Evolutionary conservation across 441 rosid species (phyloP).

Genomic region (Pelargonium fulgidum): DNA sequence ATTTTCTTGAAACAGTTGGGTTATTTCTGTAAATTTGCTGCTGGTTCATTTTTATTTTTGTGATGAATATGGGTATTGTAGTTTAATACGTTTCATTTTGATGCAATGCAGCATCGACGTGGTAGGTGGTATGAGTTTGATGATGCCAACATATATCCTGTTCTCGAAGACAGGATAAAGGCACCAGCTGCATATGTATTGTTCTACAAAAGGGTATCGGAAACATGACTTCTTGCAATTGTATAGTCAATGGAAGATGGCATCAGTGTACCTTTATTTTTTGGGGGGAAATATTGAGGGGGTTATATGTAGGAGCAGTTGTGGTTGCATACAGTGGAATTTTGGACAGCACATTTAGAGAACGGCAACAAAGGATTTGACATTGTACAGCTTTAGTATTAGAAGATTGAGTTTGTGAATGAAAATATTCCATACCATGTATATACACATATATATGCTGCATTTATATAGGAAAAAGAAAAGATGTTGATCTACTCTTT

Average conservation of each 20-base stretch:
- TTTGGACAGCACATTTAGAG: background rate
- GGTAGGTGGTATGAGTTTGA: conserved; percentile 88
- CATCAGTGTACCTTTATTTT: background rate
- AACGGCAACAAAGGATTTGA: background rate
- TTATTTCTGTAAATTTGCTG: too few species aligned
- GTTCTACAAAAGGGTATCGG: conserved; percentile 78
- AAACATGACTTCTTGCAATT: conserved; percentile 21
- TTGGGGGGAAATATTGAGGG: background rate
- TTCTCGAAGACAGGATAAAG: conserved; percentile 73
- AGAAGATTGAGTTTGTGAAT: background rate
- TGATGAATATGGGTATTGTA: background rate
- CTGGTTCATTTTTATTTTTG: background rate
- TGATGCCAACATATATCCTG: conserved; percentile 66
- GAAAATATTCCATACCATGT: too few species aligned
- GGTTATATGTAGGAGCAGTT: background rate
- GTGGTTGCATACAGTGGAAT: background rate
- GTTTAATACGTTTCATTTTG: conserved; percentile 12
- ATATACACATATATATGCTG: too few species aligned
- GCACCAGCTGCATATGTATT: conserved; percentile 92
- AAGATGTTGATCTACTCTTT: too few species aligned
- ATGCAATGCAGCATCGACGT: conserved; percentile 76
- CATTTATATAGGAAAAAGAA: too few species aligned
- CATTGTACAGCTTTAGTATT: conserved; percentile 4
- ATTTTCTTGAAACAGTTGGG: too few species aligned
- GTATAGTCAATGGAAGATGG: background rate